Base-by-base conservation (phyloP, 768 basidiomycete genomes). In the Tremella fuciformis region DNA sequence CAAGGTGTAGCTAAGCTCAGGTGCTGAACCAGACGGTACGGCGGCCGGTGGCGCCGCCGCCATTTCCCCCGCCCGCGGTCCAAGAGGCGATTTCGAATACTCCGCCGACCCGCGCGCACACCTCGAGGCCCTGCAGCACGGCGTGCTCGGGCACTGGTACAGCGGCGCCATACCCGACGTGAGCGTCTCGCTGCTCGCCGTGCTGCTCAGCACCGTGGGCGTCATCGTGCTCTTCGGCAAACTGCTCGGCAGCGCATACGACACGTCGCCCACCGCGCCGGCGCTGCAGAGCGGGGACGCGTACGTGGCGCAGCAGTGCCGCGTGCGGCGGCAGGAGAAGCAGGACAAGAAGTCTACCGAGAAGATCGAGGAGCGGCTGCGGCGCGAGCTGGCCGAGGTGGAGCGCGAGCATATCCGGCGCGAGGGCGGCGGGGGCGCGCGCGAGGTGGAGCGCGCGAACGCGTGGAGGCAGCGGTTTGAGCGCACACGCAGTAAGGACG, bases 211-310 rank as follows among this genome's bases (percentile, higher is more conserved):
- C 15, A 57, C 60, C 13, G 34, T 58, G 19, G 18, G 65, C 3
- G 19, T 64, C 11, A 62, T 64, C 3, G 47, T 70, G 6, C 18
- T 61, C 2, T 26, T 60, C 9, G 66, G 66, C 13, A 39, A 62
- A 13, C 34, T 68, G 19, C 38, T 73, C 16, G 51, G 63, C 3
- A 25, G 25, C 13, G 59, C 55, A 16, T 73, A 73, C 52, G 71
- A 73, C 40, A 22, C 40, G 47, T 47, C 2, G 9, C 55, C 13
- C 40, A 44, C 51, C 13, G 42, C 18, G 39, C 60, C n/a, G 18
- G 44, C 26, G 16, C 46, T 19, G 16, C 13, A 1, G 7, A 44
- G 8, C 42, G 42, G 42, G 6, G 18, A 18, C 42, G 8, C 42
- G 42, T 46, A 18, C n/a, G 22, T 26, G 11, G 7, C 48, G 21